phyloP scores from a whole-genome alignment of 768 basidiomycete genomes.

The Russula emetica region DNA sequence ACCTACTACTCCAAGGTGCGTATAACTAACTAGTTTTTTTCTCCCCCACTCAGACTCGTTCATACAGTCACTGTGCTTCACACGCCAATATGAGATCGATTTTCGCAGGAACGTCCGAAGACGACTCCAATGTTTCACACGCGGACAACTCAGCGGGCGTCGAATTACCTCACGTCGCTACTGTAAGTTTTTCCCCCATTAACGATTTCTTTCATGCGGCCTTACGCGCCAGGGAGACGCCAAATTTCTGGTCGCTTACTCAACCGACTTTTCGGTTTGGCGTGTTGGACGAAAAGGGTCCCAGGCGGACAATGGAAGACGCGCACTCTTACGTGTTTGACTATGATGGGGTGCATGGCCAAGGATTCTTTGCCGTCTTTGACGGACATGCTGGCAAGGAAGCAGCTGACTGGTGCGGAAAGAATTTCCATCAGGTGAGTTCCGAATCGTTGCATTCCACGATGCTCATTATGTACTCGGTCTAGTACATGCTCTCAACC shows the following conservation, averaged over 20 bases:
- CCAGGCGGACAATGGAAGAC: conserved; percentile 94
- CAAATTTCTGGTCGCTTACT: conserved; percentile 71
- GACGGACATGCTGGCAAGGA: conserved; percentile 99
- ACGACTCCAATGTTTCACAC: conserved; percentile 14
- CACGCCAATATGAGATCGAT: conserved; percentile 7
- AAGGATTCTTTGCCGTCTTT: conserved; percentile 97
- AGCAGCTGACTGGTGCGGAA: conserved; percentile 98
- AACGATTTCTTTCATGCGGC: background rate
- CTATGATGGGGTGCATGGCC: conserved; percentile 84
- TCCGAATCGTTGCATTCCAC: background rate
- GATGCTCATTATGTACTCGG: conserved; percentile 9
- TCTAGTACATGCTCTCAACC: conserved; percentile 62
- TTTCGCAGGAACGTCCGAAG: conserved; percentile 2
- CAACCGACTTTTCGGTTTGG: conserved; percentile 50
- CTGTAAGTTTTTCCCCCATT: conserved; percentile 14
- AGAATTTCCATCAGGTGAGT: conserved; percentile 86
- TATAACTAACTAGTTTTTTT: background rate
- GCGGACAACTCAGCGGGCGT: background rate
- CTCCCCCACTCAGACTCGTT: background rate
- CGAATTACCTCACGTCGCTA: conserved; percentile 25
- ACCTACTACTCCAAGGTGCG: conserved; percentile 3
- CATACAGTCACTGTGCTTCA: background rate
- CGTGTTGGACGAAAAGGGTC: conserved; percentile 81
- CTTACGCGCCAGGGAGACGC: conserved; percentile 42
- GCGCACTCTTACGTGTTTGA: conserved; percentile 95